Percentiles rank a stretch among this genome's conserved stretches.
phyloP scores from a whole-genome alignment of 805 yeast genomes.

The Yarrowia sp. region DNA sequence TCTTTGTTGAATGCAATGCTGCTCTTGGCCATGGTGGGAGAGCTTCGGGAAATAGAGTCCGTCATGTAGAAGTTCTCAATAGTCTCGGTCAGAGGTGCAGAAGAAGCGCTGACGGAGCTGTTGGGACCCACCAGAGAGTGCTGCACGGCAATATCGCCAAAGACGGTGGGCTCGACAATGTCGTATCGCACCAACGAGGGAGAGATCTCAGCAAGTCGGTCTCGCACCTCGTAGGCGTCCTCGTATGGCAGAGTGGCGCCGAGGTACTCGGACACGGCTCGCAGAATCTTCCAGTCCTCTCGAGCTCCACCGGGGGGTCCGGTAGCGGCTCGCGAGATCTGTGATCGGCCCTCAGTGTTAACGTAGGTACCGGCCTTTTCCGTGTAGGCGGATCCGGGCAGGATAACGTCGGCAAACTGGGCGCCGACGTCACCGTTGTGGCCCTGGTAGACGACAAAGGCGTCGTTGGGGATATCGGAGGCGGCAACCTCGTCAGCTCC shows the following conservation, averaged over 20 bases:
- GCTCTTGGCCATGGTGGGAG: constrained; percentile 89
- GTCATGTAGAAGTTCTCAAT: constrained; percentile 84
- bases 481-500: constrained; percentile 81
- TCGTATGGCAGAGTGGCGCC: constrained; percentile 73
- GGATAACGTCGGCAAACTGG: constrained; percentile 78
- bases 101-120: constrained; percentile 45
- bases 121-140: constrained; percentile 41
- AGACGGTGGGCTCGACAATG: constrained; percentile 64
- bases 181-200: constrained; percentile 79
- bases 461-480: constrained; percentile 72
- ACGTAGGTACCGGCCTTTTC: constrained; percentile 82
- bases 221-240: constrained; percentile 63
- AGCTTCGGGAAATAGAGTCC: constrained; percentile 79
- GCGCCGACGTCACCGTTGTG: constrained; percentile 93
- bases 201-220: constrained; percentile 70
- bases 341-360: constrained; percentile 88
- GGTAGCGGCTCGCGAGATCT: constrained; percentile 79
- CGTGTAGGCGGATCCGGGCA: constrained; percentile 87
- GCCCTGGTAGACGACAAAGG: constrained; percentile 86
- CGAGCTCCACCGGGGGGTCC: constrained; percentile 87
- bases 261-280: constrained; percentile 78
- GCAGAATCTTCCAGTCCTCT: constrained; percentile 85
- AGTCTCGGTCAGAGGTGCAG: constrained; percentile 60
- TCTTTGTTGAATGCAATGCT: constrained; percentile 46
- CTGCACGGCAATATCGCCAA: constrained; percentile 55